A percentile compares a stretch with the other conserved stretches of the same genome.
phyloP scores from a whole-genome alignment of 495 filamentous ascomycete species.

The Pseudomonodictys pantanalensis region DNA sequence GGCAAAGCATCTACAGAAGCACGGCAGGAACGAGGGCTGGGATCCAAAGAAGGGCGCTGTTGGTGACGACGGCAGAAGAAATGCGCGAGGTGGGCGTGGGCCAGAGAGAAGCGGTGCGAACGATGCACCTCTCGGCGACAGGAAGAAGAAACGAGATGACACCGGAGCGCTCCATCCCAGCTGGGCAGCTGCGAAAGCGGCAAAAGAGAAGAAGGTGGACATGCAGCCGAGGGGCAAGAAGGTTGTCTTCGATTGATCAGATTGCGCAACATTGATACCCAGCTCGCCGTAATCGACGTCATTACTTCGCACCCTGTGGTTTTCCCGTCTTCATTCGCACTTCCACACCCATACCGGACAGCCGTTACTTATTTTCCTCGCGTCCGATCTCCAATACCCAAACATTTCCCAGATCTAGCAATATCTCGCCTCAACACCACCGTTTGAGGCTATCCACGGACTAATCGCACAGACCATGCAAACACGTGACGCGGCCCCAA shows the following conservation, averaged over 20 bases:
- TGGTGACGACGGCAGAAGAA: constrained; percentile 27
- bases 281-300: too few relatives aligned
- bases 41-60: constrained; percentile 49
- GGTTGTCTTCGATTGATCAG: constrained; percentile 74
- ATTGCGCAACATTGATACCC: background rate
- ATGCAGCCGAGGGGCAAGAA: constrained; percentile 82
- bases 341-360: too few relatives aligned
- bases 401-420: background rate
- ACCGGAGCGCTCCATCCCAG: constrained; percentile 76
- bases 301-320: too few relatives aligned
- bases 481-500: background rate
- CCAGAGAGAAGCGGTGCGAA: constrained; percentile 21
- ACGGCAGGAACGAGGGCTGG: constrained; percentile 51
- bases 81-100: background rate
- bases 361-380: too few relatives aligned
- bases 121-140: constrained; percentile 28
- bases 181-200: constrained; percentile 86
- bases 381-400: too few relatives aligned
- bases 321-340: too few relatives aligned
- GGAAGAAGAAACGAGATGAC: constrained; percentile 57
- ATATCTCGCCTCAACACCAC: background rate
- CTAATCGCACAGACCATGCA: background rate
- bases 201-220: constrained; percentile 66
- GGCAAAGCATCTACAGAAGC: constrained; percentile 64
- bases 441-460: background rate